phyloP scores from a whole-genome alignment of 83 land plant species.

The Thuja plicata region DNA sequence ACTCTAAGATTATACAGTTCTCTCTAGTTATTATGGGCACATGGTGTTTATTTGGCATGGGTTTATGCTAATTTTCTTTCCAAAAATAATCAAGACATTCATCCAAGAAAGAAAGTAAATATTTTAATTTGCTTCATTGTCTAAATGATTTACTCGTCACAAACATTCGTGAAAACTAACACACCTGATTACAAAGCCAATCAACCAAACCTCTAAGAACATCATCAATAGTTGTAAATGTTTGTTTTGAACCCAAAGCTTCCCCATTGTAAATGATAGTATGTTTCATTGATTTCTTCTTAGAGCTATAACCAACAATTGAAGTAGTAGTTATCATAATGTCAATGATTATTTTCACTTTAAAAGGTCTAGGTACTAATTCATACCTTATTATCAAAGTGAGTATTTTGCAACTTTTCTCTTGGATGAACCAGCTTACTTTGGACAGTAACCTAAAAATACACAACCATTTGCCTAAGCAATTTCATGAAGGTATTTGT shows the following conservation, averaged over 20 bases:
- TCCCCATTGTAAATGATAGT: constrained; percentile 40
- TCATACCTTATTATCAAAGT: constrained; percentile 74
- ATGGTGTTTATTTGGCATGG: background rate
- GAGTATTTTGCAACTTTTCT: constrained; percentile 93
- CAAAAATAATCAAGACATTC: background rate
- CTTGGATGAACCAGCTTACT: constrained; percentile 96
- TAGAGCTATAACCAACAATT: constrained; percentile 33
- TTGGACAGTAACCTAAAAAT: constrained; percentile 78
- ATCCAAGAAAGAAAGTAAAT: background rate
- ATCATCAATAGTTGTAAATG: constrained; percentile 50
- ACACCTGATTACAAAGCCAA: constrained; percentile 73
- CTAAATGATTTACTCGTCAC: background rate
- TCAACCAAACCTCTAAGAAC: constrained; percentile 63
- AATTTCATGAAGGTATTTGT: background rate
- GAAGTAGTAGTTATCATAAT: background rate
- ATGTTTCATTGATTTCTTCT: constrained; percentile 42
- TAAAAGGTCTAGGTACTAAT: background rate
- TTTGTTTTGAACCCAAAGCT: constrained; percentile 52
- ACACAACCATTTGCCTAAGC: background rate
- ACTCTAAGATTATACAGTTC: background rate
- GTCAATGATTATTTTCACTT: background rate
- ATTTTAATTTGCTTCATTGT: background rate
- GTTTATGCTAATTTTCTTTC: background rate
- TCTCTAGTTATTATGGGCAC: background rate
- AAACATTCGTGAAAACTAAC: background rate